These are phyloP conservation scores for Boechera divaricarpa DNA, from an alignment of 345 rosid species.

Conservation along the genomic window DNA sequence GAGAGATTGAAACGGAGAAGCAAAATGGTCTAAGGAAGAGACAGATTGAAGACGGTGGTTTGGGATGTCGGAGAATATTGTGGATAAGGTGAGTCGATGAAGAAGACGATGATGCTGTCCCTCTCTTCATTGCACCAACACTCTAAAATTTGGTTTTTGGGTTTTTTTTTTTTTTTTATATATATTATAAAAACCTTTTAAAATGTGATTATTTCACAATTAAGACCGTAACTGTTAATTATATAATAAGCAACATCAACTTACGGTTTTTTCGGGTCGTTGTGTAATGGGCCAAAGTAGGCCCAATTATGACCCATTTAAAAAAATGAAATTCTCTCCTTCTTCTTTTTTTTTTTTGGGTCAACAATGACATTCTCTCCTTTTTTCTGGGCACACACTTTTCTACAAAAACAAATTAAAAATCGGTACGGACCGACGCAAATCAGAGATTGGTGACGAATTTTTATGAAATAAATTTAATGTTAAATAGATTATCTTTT, in stretches of 20 bases:
- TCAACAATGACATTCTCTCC: not conserved
- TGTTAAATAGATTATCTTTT: not conserved
- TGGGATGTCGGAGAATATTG: slow-evolving; percentile 37
- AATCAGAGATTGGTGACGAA: not conserved
- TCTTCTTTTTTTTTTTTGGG: not conserved
- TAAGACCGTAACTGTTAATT: not conserved
- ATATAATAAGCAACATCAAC: not conserved
- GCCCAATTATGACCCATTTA: slow-evolving; percentile 20
- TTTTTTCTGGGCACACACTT: not conserved
- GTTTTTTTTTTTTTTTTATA: not conserved
- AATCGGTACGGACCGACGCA: slow-evolving; percentile 37
- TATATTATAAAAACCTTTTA: not conserved
- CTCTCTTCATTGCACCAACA: slow-evolving; percentile 33
- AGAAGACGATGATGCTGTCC: slow-evolving; percentile 34
- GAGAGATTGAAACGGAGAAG: slow-evolving; percentile 26
- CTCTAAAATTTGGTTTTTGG: not conserved
- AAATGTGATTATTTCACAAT: slow-evolving; percentile 8
- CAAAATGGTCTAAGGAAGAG: slow-evolving; percentile 35
- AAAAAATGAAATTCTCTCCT: not conserved
- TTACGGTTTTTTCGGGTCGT: not conserved
- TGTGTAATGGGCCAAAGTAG: not conserved
- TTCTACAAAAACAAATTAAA: not conserved
- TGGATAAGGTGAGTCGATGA: slow-evolving; percentile 47
- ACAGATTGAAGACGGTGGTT: slow-evolving; percentile 32
- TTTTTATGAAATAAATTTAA: not conserved